A percentile compares a stretch with the other conserved stretches of the same genome.
These are phyloP conservation scores for Vigna trinervia DNA, from an alignment of 306 rosid species.

Conservation along the genomic window DNA sequence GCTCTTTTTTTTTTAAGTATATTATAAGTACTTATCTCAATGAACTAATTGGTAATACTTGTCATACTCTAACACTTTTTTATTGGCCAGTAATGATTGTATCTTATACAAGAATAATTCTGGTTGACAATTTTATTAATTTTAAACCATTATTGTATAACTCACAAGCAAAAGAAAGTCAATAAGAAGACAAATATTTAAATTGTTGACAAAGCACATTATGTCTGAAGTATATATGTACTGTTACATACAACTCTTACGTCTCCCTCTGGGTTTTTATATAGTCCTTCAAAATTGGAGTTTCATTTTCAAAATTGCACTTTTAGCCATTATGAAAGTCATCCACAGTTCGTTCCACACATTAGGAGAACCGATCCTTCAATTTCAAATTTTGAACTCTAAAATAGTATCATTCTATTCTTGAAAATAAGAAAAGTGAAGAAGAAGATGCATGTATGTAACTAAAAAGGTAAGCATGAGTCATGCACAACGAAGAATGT, in stretches of 20 bases:
- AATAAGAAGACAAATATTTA: not conserved
- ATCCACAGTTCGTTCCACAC: not conserved
- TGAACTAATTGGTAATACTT: too few species aligned
- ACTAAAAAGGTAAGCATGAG: slow-evolving; percentile 28
- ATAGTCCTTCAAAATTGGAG: not conserved
- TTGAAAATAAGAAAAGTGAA: not conserved
- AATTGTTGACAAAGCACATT: not conserved
- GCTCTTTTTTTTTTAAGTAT: too few species aligned
- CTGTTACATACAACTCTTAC: not conserved
- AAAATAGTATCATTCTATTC: not conserved
- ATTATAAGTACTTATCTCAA: too few species aligned
- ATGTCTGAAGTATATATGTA: not conserved
- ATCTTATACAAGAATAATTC: too few species aligned
- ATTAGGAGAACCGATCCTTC: not conserved
- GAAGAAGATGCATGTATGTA: slow-evolving; percentile 49
- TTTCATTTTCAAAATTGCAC: not conserved
- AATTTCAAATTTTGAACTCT: slow-evolving; percentile 32
- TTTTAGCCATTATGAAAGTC: not conserved
- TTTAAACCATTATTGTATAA: not conserved
- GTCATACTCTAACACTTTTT: too few species aligned
- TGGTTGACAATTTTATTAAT: not conserved
- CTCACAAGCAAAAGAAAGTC: not conserved
- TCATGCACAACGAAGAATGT: not conserved
- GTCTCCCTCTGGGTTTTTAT: not conserved
- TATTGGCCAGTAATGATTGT: too few species aligned